phyloP scores from a whole-genome alignment of 192 early-diverging fungal species.

The Gaertneriomyces semiglobifer region DNA sequence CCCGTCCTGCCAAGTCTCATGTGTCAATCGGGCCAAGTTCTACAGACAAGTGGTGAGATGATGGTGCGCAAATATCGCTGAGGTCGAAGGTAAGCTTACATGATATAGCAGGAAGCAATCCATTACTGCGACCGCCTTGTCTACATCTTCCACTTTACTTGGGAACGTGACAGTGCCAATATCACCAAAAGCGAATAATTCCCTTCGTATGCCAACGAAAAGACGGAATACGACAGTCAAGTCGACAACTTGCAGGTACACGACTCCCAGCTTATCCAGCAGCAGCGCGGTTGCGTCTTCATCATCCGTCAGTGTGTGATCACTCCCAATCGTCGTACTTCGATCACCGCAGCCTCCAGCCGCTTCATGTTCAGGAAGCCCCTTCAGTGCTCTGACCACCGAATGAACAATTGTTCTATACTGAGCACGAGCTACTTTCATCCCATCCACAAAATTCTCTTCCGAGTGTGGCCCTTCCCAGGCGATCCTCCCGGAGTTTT shows the following conservation, averaged over 20 bases:
- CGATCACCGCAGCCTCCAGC: background rate
- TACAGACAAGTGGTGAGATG: background rate
- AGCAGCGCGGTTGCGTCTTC: background rate
- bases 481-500: slow-evolving; percentile 2
- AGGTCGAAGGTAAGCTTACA: background rate
- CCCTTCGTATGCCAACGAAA: background rate
- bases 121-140: slow-evolving; percentile 1
- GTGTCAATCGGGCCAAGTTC: background rate
- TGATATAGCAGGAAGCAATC: slow-evolving; percentile 3
- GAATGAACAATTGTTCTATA: background rate
- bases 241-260: slow-evolving; percentile 1
- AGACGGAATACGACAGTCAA: slow-evolving; percentile 3
- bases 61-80: background rate
- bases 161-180: background rate
- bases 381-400: slow-evolving; percentile 3
- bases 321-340: background rate
- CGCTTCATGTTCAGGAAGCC: too few species aligned
- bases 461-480: background rate
- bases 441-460: slow-evolving; percentile 11
- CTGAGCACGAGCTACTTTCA: slow-evolving; percentile 1
- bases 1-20: slow-evolving; percentile 2
- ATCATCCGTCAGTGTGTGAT: background rate
- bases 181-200: slow-evolving; percentile 2
- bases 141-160: background rate
- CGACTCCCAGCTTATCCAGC: background rate